Base-by-base conservation (phyloP, 2,329 filamentous ascomycete genomes). In the Beauveria pseudobassiana region DNA sequence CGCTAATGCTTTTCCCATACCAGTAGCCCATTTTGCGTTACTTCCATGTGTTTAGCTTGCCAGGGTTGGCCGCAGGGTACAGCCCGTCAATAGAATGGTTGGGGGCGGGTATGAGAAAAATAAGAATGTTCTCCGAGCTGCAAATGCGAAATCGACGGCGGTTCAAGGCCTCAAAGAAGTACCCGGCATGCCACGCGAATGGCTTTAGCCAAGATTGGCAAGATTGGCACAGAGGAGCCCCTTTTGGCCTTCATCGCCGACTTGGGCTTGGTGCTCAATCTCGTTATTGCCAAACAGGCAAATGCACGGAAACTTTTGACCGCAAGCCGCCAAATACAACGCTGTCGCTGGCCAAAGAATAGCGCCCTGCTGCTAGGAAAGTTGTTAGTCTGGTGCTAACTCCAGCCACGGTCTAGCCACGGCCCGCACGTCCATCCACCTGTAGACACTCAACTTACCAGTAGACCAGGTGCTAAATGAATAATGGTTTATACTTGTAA, bases 61-160 rank as follows among this genome's bases (percentile, higher is more conserved):
- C 4, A 60, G 49, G 42, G 38, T 60, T 46, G 28, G 40, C 40
- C 57, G 57, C 57, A 60, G 46, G 53, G 22, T 42, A n/a, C 40
- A 38, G 49, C 49, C 49, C 57, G 26, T 60, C 22, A 45, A 45
- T 48, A 30, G 57, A 43, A 60, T 20, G 26, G 12, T 52, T 53
- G 49, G 57, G 49, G 49, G 57, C 49, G 49, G 40, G 49, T 49
- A 53, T 38, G 22, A 34, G 2, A 18, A 30, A 43, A 30, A 38
- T 28, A 16, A 53, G 40, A 40, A 30, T 26, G 12, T 28, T 10
- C 46, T 42, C 34, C 43, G 46, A 51, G 56, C 45, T 50, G 30
- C 24, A 1, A 48, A 18, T 34, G 20, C 28, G 28, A 28, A 57
- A 38, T 46, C 56, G 20, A 42, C n/a, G 56, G 49, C 24, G 12